Conservation (phyloP, 257 asterid genomes). For the Vinca minor region DNA sequence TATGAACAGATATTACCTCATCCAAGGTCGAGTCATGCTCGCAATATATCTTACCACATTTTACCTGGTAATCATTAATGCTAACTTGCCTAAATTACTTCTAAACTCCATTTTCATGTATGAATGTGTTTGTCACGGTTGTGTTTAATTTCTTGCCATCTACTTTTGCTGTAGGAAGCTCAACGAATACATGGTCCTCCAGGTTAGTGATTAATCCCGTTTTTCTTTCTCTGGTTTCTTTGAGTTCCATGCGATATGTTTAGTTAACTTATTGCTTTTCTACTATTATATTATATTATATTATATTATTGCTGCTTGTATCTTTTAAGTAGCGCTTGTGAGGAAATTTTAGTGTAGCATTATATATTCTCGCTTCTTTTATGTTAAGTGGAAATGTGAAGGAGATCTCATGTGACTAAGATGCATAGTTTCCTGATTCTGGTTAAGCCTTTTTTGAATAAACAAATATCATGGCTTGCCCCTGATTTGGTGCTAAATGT, state of each 20-base stretch:
- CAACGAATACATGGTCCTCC: slow-evolving; percentile 28
- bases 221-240: not conserved
- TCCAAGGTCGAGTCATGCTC: slow-evolving; percentile 36
- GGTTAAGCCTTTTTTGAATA: no score
- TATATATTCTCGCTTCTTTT: not conserved
- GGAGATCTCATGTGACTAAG: not conserved
- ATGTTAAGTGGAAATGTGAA: not conserved
- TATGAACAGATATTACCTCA: slow-evolving; percentile 37
- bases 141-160: slow-evolving; percentile 6
- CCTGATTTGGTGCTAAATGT: not conserved
- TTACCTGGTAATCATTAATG: slow-evolving; percentile 36
- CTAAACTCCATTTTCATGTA: not conserved
- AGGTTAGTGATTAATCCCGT: slow-evolving; percentile 41
- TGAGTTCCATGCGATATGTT: not conserved
- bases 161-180: slow-evolving; percentile 42
- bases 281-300: not conserved
- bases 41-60: slow-evolving; percentile 34
- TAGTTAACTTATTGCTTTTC: not conserved
- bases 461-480: no score
- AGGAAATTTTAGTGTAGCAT: not conserved
- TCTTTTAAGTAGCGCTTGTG: not conserved
- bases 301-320: not conserved
- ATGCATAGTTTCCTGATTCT: not conserved
- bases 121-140: not conserved
- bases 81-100: not conserved